A percentile compares a stretch with the other conserved stretches of the same genome.
Evolutionary conservation across 352 stramenopile genomes (phyloP).

Genomic region (Aphanomyces stellatus): DNA sequence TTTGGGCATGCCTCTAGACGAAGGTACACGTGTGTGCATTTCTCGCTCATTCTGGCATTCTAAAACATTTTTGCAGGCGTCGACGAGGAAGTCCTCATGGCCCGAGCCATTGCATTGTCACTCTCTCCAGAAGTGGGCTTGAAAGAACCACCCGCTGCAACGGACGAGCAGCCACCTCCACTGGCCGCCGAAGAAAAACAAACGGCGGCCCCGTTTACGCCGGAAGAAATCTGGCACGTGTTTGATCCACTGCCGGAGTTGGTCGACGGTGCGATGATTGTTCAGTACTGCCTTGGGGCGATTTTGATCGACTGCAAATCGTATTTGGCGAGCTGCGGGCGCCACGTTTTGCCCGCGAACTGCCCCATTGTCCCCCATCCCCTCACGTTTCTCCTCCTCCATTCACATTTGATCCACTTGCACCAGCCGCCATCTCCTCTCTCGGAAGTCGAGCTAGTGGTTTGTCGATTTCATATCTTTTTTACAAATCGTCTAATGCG

Average conservation of each 20-base stretch:
- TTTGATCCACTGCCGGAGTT: conserved; percentile 18
- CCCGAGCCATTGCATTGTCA: conserved; percentile 77
- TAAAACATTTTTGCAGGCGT: conserved; percentile 36
- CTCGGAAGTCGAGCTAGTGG: not conserved
- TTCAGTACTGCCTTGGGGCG: conserved; percentile 46
- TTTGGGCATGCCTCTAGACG: not conserved
- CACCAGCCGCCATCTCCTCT: not conserved
- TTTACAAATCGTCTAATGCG: not conserved
- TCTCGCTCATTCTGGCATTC: not conserved
- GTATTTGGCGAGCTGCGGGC: conserved; percentile 62
- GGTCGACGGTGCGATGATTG: conserved; percentile 42
- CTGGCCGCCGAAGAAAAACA: not conserved
- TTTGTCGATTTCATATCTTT: not conserved
- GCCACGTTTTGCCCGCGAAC: conserved; percentile 50
- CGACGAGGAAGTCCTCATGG: conserved; percentile 85
- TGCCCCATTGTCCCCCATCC: conserved; percentile 68
- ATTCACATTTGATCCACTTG: conserved; percentile 49
- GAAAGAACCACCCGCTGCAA: conserved; percentile 38
- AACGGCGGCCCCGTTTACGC: conserved; percentile 44
- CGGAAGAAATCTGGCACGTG: conserved; percentile 38
- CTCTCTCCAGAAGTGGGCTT: conserved; percentile 72
- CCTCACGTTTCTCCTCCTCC: conserved; percentile 82
- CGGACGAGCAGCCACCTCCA: not conserved
- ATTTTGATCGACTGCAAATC: conserved; percentile 61
- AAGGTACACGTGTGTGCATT: not conserved